Base-by-base conservation (phyloP, 805 yeast species). In the Kuraishia ogatae region DNA sequence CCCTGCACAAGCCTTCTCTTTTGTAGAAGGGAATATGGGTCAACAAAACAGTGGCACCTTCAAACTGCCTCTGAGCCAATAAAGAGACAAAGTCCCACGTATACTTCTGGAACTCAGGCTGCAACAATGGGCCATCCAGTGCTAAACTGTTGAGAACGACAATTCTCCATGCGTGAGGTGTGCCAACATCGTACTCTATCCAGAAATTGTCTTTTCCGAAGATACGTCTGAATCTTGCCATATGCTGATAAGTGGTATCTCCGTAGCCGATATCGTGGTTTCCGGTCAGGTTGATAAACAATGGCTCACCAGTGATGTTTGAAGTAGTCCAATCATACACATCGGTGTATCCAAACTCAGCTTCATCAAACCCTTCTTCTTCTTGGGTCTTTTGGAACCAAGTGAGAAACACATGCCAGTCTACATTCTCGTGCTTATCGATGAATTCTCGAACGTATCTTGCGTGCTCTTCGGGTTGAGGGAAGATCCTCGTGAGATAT, bases 241-340 rank as follows among this genome's bases (percentile, higher is more conserved):
- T 82, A 63, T 96, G 96, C 63, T 89, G 97, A 73, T 84, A 83
- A 0, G 97, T 91, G 48, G 96, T 89, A 69, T 94, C 99, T 0
- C 98, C 98, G 66, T 94, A 93, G 0, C 99, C 99, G 51, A 93
- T 84, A 67, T 94, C 99, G 67, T 94, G 99, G 67, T 94, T 94
- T 1, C 99, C 99, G 1, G 96, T 85, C 51, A 94, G 73, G 66
- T 94, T 94, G 58, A 90, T 79, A 64, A 93, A 82, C 43, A 88
- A 70, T 11, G 89, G 92, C 56, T 81, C 82, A 39, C 78, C 75
- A 21, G 67, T 73, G 60, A 69, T 61, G 23, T 70, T 62, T 21
- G 69, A 67, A 26, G 77, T 63, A 46, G 76, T 73, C 96, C 96
- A 88, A 62, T 85, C 87, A 59, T 82, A 80, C 5, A 85, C 80